Percentiles rank a stretch among this genome's conserved stretches.
Conservation (phyloP, 192 early-diverging fungal genomes). For the Backusella tarrabulga region DNA sequence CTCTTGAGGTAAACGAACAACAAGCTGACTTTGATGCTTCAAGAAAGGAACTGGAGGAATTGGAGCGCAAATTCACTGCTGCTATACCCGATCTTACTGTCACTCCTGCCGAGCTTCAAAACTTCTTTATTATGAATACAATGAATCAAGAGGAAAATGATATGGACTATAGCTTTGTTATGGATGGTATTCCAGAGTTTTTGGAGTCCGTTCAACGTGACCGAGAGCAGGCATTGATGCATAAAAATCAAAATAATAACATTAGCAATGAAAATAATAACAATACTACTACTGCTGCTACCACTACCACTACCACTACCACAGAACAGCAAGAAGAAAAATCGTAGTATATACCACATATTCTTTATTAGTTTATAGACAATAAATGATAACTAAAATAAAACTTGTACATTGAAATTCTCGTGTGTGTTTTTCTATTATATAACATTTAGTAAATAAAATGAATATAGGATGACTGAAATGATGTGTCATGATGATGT, state of each 20-base stretch:
- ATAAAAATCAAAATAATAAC: slow-evolving; percentile 5
- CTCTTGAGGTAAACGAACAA: not conserved
- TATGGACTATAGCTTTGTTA: not conserved
- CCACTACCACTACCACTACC: not conserved
- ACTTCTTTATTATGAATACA: slow-evolving; percentile 31
- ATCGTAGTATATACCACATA: not conserved
- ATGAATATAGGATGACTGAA: not conserved
- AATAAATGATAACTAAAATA: not conserved
- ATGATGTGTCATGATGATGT: not conserved
- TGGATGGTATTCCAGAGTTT: slow-evolving; percentile 17
- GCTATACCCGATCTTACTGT: slow-evolving; percentile 17
- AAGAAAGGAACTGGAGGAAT: not conserved
- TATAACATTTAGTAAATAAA: not conserved
- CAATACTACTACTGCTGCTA: not conserved
- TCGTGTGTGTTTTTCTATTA: too few relatives aligned
- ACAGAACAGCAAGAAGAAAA: not conserved
- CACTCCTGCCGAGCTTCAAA: slow-evolving; percentile 32
- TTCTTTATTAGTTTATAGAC: not conserved
- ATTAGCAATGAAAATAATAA: not conserved
- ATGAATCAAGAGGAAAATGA: not conserved
- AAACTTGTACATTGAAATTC: not conserved
- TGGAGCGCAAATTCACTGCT: not conserved
- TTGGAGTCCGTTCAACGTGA: slow-evolving; percentile 22
- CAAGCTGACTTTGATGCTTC: not conserved
- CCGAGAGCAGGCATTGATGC: slow-evolving; percentile 24